Base-by-base conservation (phyloP, 208 protist genomes). In the Vickermania ingenoplastis region DNA sequence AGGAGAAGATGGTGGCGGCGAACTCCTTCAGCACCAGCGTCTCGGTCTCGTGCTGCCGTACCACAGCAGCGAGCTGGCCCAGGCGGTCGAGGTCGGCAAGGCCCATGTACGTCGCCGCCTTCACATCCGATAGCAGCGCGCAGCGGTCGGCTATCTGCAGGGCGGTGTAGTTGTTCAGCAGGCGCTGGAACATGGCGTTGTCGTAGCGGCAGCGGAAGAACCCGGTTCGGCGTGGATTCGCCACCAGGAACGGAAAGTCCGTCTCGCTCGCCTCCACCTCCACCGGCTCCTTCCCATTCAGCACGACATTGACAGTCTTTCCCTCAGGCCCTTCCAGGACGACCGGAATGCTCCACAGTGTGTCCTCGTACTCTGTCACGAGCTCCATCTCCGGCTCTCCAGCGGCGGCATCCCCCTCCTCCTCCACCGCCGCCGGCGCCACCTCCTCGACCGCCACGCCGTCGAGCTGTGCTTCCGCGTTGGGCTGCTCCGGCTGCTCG, bases 201-300 rank as follows among this genome's bases (percentile, higher is more conserved):
- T 92, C 82, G 72, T 94, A 94, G 59, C 71, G 75, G 71, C 83
- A 91, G 28, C 84, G 88, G 70, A 88, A 94, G 71, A 92, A 94
- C 28, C 88, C 84, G 14, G 65, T 79, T 57, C 81, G 72, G 24
- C 63, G 52, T 28, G 84, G 84, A 73, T 94, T 94, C 7, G 66
- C 81, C 51, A 77, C 91, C n/a, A 89, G 59, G 53, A 61, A 86
- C 48, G 61, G 57, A 50, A 64, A 63, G 48, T 7, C 51, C 59
- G 58, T 72, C 30, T 17, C 59, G 23, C 82, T 73, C 24, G 90
- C 72, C 23, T 64, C 55, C 53, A 91, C 67, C 63, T 67, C 62
- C 59, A 82, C 26, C 27, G 59, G 57, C 25, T 74, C 73, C 27
- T 26, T 11, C 17, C 73, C 75, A 53, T 75, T 77, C 61, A 94